These are phyloP conservation scores for Noccaea bulbosa DNA, from an alignment of 345 rosid species.

Conservation along the genomic window DNA sequence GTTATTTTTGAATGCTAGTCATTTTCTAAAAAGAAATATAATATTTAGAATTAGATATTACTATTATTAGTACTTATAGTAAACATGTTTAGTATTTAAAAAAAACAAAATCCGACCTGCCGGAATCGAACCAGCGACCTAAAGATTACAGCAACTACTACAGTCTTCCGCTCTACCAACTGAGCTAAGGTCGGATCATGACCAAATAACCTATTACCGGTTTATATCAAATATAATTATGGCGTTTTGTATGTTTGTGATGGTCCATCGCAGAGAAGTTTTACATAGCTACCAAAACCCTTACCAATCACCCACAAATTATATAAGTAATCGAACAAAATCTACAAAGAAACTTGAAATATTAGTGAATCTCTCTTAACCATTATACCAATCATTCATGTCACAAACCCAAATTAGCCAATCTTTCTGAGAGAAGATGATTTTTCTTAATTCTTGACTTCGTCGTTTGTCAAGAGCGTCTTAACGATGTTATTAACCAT, in stretches of 20 bases:
- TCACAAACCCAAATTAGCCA: not conserved
- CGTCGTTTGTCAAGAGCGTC: constrained; percentile 41
- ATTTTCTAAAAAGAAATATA: too few species aligned
- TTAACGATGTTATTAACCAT: constrained; percentile 51
- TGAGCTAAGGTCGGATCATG: constrained; percentile 81
- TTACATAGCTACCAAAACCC: constrained; percentile 11
- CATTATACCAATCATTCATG: not conserved
- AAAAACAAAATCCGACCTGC: constrained; percentile 28
- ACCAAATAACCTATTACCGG: too few species aligned
- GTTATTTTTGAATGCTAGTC: too few species aligned
- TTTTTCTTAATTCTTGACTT: constrained; percentile 30
- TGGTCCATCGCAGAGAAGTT: not conserved
- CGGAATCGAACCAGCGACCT: constrained; percentile 66
- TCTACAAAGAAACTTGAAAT: not conserved
- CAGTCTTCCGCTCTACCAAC: constrained; percentile 98
- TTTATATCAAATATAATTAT: too few species aligned
- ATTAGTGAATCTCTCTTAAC: constrained; percentile 11
- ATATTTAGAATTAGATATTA: too few species aligned
- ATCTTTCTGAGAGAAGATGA: constrained; percentile 2
- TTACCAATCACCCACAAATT: constrained; percentile 12
- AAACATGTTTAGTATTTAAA: too few species aligned
- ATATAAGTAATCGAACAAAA: not conserved
- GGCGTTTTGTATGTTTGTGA: not conserved
- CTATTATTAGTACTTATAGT: too few species aligned
- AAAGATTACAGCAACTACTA: constrained; percentile 58